Base-by-base conservation (phyloP, 1,284 basidiomycete species). In the Rhizoctonia solani region DNA sequence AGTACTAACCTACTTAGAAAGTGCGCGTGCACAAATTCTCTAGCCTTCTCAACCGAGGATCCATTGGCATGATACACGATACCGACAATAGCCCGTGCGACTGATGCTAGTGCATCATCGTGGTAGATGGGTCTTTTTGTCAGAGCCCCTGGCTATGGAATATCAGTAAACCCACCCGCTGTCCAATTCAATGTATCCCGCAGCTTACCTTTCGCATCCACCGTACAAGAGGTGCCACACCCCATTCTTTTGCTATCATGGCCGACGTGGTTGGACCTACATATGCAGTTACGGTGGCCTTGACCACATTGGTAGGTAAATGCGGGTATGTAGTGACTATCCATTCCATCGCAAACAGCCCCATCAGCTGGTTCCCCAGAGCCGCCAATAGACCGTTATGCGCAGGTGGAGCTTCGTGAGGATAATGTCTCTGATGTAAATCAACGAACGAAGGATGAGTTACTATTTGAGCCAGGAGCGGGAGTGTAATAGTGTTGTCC, bases 311-410 rank as follows among this genome's bases (percentile, higher is more conserved):
- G 23, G 93, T 94, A 1, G 96, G 96, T 23, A 99, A 83, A 76
- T 97, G 89, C 0, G 97, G 96, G 77, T 91, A 98, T 52, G 87
- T 82, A 6, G 89, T 82, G 68, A 92, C 84, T 32, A 98, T 79
- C 75, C 89, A 87, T 79, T 99, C 96, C 0, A 91, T 81, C 3
- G 92, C 91, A 72, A 98, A 93, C 42, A 98, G 82, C 58, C 96
- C 96, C 75, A 98, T 84, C 61, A 99, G 82, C 1, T 91, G 85
- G 79, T 98, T 98, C 32, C 96, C 96, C 4, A 97, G 78, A 0
- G 85, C 78, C 0, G 90, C 83, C 3, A 98, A 84, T 53, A 90
- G 85, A n/a, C 84, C 87, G 78, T 98, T 98, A 37, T 85, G 85
- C 39, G 79, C 74, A 42, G 85, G 88, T 73, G 76, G 75, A 61